Base-by-base conservation (phyloP, 352 stramenopile genomes). In the Aphanomyces astaci region DNA sequence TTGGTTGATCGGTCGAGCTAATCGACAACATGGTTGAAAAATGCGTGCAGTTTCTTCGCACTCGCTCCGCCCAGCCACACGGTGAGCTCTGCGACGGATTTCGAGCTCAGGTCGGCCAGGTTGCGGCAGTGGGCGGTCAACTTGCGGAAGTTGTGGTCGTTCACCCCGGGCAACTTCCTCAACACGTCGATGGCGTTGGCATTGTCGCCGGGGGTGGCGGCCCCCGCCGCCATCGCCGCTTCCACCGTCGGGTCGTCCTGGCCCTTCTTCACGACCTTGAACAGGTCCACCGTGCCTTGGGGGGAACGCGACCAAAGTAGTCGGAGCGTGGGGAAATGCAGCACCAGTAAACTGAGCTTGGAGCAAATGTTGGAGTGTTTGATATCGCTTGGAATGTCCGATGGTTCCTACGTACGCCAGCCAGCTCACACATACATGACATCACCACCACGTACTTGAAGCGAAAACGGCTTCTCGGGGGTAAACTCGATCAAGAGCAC, bases 401-500 rank as follows among this genome's bases (percentile, higher is more conserved):
- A 89, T 24, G 82, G 66, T 68, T 95, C 92, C 56, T 90, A 82
- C 27, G 94, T 52, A 40, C n/a, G n/a, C n/a, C 71, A 76, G 70
- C 95, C 94, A 15, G 80, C 77, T 54, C 87, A 59, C 7, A 24
- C 45, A 17, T 17, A 46, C 40, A 49, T 15, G 15, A 28, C 43
- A 25, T 7, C 27, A 66, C 15, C 70, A n/a, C 32, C 25, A 73
- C n/a, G 10, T 30, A 57, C 57, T 53, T 92, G 81, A n/a, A 94
- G 70, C n/a, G 82, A 89, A 64, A 96, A 93, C 11, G 84, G 79
- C 45, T 92, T 90, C 46, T 92, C 87, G 65, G 89, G 78, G 24
- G 84, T 79, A 66, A 97, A 97, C 71, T 99, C 97, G 72, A 99
- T 98, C 0, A 99, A 78, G n/a, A 99, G 73, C 63, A 96, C 86